Base-by-base conservation (phyloP, 768 basidiomycete species). In the Sporobolomyces phaffii region DNA sequence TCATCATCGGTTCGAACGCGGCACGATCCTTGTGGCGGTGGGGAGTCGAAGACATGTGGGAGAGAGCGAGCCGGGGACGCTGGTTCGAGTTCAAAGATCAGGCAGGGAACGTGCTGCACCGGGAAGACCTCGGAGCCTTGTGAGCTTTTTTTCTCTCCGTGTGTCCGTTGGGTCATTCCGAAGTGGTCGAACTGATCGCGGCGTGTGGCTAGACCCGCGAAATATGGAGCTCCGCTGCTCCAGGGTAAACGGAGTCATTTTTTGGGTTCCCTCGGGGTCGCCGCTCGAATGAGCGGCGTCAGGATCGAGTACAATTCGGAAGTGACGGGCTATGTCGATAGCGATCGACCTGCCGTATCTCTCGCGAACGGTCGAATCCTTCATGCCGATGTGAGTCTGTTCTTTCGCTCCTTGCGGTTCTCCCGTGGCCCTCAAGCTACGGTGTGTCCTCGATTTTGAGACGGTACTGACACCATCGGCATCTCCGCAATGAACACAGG, bases 1-100 rank as follows among this genome's bases (percentile, higher is more conserved):
- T 72, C 57, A 15, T 48, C 20, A 56, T 72, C 40, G 62, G 67
- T 28, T 26, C 50, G 7, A 69, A 69, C 22, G 71, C 71, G 18
- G 36, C 47, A 6, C 20, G 24, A 26, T 40, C 69, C 9, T 17
- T 69, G 29, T 26, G 34, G 2, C 29, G 70, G 1, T 72, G 65
- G 70, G 70, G 66, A 0, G 49, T 72, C 43, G 15, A 40, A 10
- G 65, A 67, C 15, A 62, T 72, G 65, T 64, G 34, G 24, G 20
- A 38, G n/a, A 24, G 60, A 6, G 40, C 44, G 15, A 45, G 44
- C 22, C 15, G 20, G 18, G 44, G 52, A 28, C 22, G 53, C 38
- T 56, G 20, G 33, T 22, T 56, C 9, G 57, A 31, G 18, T 49
- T 54, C 17, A 15, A 26, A 5, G 11, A 24, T 28, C 17, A 43